phyloP scores from a whole-genome alignment of 257 asterid species.

The Solanum ahanhuiri region DNA sequence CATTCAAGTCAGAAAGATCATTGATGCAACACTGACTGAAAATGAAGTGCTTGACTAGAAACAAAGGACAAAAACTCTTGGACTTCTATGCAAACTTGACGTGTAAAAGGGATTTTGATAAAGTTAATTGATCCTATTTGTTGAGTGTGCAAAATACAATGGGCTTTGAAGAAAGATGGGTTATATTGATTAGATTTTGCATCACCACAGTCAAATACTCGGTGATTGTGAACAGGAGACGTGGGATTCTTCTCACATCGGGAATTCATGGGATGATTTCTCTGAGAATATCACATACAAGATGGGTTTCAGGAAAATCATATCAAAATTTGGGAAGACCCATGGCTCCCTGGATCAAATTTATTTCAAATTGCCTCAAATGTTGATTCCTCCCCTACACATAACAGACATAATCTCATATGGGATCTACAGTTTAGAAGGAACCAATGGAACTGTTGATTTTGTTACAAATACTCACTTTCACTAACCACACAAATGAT shows the following conservation, averaged over 20 bases:
- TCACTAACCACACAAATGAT: not conserved
- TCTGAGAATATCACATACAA: not conserved
- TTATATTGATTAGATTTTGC: not conserved
- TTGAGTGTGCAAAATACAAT: not conserved
- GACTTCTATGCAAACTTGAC: not conserved
- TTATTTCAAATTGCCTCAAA: not conserved
- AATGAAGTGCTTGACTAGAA: not conserved
- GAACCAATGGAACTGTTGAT: not conserved
- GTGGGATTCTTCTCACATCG: not conserved
- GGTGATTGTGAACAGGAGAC: not conserved
- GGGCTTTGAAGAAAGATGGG: not conserved
- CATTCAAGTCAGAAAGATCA: not conserved
- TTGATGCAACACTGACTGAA: not conserved
- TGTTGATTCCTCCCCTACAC: not conserved
- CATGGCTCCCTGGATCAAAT: not conserved
- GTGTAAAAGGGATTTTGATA: not conserved
- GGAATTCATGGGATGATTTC: not conserved
- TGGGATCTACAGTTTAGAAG: not conserved
- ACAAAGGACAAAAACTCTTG: not conserved
- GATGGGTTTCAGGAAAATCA: not conserved
- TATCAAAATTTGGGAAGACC: not conserved
- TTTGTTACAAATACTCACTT: not conserved
- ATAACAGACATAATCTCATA: not conserved
- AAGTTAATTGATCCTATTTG: not conserved
- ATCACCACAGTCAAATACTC: not conserved